These are phyloP conservation scores for Flaveria linearis DNA, from an alignment of 129 eudicot species.

Conservation along the genomic window DNA sequence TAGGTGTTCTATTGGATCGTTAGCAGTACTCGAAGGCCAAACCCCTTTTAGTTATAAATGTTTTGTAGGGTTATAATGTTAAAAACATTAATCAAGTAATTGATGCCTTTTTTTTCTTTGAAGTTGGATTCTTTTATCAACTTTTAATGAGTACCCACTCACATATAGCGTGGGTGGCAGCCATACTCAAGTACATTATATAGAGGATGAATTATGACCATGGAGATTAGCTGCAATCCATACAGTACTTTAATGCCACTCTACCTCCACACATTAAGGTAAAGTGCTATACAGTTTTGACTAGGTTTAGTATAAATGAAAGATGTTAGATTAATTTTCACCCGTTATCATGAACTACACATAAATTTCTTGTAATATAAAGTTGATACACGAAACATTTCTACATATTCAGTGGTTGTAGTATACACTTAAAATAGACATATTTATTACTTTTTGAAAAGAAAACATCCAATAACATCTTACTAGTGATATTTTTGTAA, in stretches of 20 bases:
- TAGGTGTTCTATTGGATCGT: neutral
- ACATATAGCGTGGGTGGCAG: constrained; percentile 3
- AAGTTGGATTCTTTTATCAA: constrained; percentile 3
- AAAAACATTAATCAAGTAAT: neutral
- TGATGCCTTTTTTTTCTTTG: neutral
- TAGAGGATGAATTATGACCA: neutral
- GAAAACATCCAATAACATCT: neutral
- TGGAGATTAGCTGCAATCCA: constrained; percentile 26
- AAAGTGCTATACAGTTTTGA: neutral
- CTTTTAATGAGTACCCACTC: constrained; percentile 12
- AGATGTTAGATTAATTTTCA: neutral
- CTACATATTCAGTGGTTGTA: neutral
- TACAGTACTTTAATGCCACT: constrained; percentile 10
- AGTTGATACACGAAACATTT: neutral
- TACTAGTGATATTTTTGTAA: neutral
- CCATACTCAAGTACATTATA: constrained; percentile 2
- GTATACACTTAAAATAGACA: neutral
- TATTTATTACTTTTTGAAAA: too few species aligned
- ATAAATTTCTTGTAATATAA: neutral
- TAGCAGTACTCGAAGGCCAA: neutral
- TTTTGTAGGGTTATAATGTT: neutral
- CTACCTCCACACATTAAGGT: neutral
- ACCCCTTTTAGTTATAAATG: neutral
- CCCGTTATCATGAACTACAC: too few species aligned
- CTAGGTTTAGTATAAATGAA: neutral